Evolutionary conservation across 75 land plant genomes (phyloP).

Genomic region (Cryptomeria japonica): DNA sequence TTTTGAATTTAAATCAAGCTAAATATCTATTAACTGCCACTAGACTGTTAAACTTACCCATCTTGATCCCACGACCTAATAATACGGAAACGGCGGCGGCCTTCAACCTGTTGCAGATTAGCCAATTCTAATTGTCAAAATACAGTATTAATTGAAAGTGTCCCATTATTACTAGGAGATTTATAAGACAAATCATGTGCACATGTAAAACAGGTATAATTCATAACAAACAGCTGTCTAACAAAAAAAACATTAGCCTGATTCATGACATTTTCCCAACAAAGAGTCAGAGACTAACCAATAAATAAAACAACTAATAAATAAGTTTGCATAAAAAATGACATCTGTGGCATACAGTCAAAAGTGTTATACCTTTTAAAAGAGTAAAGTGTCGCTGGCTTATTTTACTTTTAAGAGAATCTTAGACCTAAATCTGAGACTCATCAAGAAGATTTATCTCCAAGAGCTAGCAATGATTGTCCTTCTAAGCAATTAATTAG

Average conservation of each 20-base stretch:
- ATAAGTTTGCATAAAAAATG: neutral
- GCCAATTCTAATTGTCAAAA: neutral
- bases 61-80: conserved; percentile 90
- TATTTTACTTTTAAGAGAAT: neutral
- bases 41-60: conserved; percentile 57
- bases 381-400: neutral
- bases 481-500: neutral
- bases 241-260: neutral
- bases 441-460: neutral
- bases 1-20: neutral
- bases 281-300: neutral
- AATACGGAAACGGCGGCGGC: conserved; percentile 76
- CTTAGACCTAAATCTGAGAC: neutral
- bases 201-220: neutral
- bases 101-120: conserved; percentile 65
- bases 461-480: neutral
- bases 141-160: neutral
- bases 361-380: neutral
- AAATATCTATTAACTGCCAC: neutral
- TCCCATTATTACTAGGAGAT: neutral
- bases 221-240: neutral
- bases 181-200: neutral
- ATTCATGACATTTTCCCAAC: neutral
- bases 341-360: neutral
- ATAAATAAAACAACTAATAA: neutral